Evolutionary conservation across 768 basidiomycete genomes (phyloP).

Genomic region (Asterophora lycoperdoides): DNA sequence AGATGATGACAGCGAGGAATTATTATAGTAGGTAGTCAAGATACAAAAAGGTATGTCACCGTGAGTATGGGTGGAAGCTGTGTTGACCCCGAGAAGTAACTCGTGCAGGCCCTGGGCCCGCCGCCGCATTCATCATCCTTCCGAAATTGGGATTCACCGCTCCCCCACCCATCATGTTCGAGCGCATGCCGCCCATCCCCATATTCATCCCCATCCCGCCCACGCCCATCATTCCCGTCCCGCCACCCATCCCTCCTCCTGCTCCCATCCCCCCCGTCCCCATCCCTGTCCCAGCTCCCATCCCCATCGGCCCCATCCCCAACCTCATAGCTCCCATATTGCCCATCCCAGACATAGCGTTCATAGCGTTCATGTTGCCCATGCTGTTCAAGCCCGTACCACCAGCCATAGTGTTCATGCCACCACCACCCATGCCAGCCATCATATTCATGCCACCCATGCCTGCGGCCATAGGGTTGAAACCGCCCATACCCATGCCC

Average conservation of each 20-base stretch:
- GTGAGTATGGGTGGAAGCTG: constrained; percentile 62
- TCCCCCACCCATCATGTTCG: constrained; percentile 20
- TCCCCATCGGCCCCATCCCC: constrained; percentile 31
- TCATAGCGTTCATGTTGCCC: constrained; percentile 25
- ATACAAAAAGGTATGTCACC: constrained; percentile 29
- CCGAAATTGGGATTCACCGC: constrained; percentile 23
- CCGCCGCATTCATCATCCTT: constrained; percentile 34
- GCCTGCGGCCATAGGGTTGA: constrained; percentile 27
- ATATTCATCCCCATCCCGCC: constrained; percentile 19
- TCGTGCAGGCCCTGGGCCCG: constrained; percentile 34
- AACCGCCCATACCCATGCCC: constrained; percentile 36
- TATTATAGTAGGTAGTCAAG: not conserved
- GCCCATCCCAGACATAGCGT: constrained; percentile 16
- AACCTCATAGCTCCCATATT: constrained; percentile 30
- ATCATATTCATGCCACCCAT: constrained; percentile 32
- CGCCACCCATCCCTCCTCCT: too few relatives aligned
- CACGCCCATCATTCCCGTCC: constrained; percentile 8
- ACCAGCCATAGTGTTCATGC: constrained; percentile 21
- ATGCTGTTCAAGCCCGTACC: constrained; percentile 31
- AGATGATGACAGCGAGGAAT: too few relatives aligned
- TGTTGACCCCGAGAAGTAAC: constrained; percentile 52
- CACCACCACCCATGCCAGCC: constrained; percentile 26
- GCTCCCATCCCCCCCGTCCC: constrained; percentile 21
- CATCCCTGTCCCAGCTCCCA: constrained; percentile 14
- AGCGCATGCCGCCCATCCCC: constrained; percentile 14